Conservation (phyloP, 2,329 filamentous ascomycete species). For the Talaromyces albobiverticillius region DNA sequence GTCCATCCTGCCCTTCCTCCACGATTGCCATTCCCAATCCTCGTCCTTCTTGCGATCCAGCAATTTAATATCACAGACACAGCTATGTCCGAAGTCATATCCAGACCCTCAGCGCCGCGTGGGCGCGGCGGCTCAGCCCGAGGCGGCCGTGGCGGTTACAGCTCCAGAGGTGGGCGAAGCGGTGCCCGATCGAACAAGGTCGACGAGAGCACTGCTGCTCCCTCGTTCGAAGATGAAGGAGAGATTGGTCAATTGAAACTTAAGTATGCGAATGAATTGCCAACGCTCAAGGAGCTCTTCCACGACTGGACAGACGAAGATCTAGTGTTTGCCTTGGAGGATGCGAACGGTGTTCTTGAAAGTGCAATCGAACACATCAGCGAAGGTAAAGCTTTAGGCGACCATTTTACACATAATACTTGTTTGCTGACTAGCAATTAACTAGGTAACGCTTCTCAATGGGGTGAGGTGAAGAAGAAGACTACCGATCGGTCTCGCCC, state of each 20-base stretch:
- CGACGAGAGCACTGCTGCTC: constrained; percentile 61
- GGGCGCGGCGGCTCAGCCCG: constrained; percentile 88
- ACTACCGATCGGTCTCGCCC: constrained; percentile 43
- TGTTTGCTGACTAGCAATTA: neutral
- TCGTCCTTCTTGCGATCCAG: constrained; percentile 21
- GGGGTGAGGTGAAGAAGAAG: constrained; percentile 54
- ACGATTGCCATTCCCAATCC: constrained; percentile 23
- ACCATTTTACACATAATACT: neutral
- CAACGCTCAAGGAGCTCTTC: constrained; percentile 87
- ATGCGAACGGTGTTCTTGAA: constrained; percentile 55
- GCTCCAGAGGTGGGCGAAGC: constrained; percentile 67
- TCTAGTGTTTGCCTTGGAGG: constrained; percentile 86
- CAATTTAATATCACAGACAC: constrained; percentile 24
- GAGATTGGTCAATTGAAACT: constrained; percentile 91
- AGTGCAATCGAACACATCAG: constrained; percentile 51
- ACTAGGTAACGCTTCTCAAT: constrained; percentile 50
- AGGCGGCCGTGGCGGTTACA: constrained; percentile 76
- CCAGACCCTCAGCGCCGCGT: constrained; percentile 76
- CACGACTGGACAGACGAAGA: constrained; percentile 94
- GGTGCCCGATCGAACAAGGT: constrained; percentile 68
- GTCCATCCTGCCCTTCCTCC: constrained; percentile 26
- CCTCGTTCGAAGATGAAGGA: constrained; percentile 73
- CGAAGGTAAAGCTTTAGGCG: constrained; percentile 38
- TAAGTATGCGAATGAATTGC: constrained; percentile 76
- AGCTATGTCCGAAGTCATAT: constrained; percentile 90